Evolutionary conservation across 768 basidiomycete species (phyloP).

Genomic region (Lanmaoa rubissima): DNA sequence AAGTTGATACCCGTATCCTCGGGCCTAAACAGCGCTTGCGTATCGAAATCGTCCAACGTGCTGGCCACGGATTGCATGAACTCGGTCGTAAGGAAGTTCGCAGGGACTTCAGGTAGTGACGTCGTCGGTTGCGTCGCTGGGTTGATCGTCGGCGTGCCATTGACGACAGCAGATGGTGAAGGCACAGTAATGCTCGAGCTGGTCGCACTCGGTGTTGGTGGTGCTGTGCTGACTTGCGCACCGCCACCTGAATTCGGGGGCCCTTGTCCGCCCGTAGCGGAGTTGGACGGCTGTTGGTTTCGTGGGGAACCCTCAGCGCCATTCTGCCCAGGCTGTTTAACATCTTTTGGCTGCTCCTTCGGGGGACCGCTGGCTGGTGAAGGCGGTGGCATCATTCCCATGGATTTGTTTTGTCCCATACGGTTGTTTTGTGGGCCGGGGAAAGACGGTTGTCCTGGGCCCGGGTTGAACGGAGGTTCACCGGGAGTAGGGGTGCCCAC

Average conservation of each 20-base stretch:
- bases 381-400: slow-evolving; percentile 51
- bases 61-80: slow-evolving; percentile 46
- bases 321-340: slow-evolving; percentile 29
- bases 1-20: slow-evolving; percentile 54
- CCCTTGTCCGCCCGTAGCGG: slow-evolving; percentile 26
- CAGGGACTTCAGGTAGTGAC: slow-evolving; percentile 27
- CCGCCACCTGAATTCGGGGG: slow-evolving; percentile 17
- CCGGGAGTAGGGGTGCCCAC: slow-evolving; percentile 45
- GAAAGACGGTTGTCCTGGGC: slow-evolving; percentile 35
- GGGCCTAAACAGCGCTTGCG: slow-evolving; percentile 39
- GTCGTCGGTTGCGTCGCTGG: slow-evolving; percentile 25
- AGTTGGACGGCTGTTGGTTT: slow-evolving; percentile 34
- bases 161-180: slow-evolving; percentile 37
- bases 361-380: slow-evolving; percentile 42
- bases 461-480: slow-evolving; percentile 42
- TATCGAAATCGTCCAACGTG: slow-evolving; percentile 40
- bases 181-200: slow-evolving; percentile 36
- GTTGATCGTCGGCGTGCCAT: slow-evolving; percentile 31
- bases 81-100: slow-evolving; percentile 30
- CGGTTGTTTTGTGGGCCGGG: slow-evolving; percentile 33
- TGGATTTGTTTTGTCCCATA: slow-evolving; percentile 34
- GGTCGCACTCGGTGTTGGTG: slow-evolving; percentile 37
- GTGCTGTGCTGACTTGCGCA: slow-evolving; percentile 32
- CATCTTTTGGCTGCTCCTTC: slow-evolving; percentile 34
- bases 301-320: slow-evolving; percentile 43